A percentile compares a stretch with the other conserved stretches of the same genome.
These are phyloP conservation scores for Chlorella sp. DNA, from an alignment of 139 green algal species.

Conservation along the genomic window DNA sequence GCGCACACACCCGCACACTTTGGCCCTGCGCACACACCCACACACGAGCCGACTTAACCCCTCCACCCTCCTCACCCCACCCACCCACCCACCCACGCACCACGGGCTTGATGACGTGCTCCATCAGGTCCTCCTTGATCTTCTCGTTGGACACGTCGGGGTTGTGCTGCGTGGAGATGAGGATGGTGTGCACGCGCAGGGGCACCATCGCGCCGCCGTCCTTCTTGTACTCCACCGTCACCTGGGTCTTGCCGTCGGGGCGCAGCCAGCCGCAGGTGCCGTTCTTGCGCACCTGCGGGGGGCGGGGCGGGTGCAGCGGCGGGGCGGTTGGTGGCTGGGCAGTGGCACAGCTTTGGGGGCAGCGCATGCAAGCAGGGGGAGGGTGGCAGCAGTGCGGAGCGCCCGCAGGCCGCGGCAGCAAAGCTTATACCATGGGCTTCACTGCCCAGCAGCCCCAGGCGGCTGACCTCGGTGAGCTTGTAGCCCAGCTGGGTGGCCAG, in stretches of 20 bases:
- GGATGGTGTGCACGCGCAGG: conserved; percentile 97
- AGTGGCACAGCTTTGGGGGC: too few relatives aligned
- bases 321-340: neutral
- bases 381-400: too few relatives aligned
- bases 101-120: conserved; percentile 99
- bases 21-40: too few relatives aligned
- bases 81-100: conserved; percentile 72
- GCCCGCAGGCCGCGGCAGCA: too few relatives aligned
- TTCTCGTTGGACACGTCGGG: conserved; percentile 96
- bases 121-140: conserved; percentile 95
- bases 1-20: too few relatives aligned
- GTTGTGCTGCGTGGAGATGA: conserved; percentile 98
- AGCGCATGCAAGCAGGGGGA: too few relatives aligned
- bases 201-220: conserved; percentile 89
- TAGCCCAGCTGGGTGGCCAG: conserved; percentile 95
- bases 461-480: conserved; percentile 72
- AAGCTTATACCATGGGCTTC: too few relatives aligned
- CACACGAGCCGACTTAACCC: too few relatives aligned
- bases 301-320: neutral
- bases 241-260: conserved; percentile 99
- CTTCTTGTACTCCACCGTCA: conserved; percentile 99
- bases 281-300: conserved; percentile 84
- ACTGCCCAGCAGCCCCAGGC: neutral
- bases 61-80: neutral
- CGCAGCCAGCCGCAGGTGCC: conserved; percentile 93